These are phyloP conservation scores for Dryas drummondii DNA, from an alignment of 306 rosid genomes.

Conservation along the genomic window DNA sequence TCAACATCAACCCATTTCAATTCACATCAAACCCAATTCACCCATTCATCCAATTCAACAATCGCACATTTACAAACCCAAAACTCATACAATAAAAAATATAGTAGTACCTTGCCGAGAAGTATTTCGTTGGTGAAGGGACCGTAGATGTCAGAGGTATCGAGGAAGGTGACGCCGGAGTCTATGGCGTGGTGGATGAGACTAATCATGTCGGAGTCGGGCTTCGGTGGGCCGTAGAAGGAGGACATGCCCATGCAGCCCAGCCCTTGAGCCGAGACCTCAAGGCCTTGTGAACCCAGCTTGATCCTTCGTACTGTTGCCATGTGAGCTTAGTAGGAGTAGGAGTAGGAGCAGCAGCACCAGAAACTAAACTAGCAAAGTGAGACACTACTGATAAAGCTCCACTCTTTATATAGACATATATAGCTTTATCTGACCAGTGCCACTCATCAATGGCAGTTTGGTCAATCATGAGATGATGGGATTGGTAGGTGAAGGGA, in stretches of 20 bases:
- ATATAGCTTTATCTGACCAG: no score
- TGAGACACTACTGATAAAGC: no score
- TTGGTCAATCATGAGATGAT: no score
- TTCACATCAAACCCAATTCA: background rate
- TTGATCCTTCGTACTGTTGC: slow-evolving; percentile 50
- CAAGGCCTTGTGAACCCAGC: slow-evolving; percentile 60
- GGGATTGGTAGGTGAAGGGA: no score
- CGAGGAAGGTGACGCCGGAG: slow-evolving; percentile 62
- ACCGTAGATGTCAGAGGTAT: slow-evolving; percentile 60
- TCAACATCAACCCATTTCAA: background rate
- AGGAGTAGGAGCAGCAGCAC: background rate
- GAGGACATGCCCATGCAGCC: slow-evolving; percentile 78
- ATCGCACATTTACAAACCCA: background rate
- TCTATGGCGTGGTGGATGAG: slow-evolving; percentile 60
- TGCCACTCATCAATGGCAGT: no score
- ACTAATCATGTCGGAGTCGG: slow-evolving; percentile 61
- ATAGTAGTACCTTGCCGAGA: slow-evolving; percentile 41
- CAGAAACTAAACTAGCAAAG: background rate
- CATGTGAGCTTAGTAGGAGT: slow-evolving; percentile 5
- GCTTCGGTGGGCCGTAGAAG: slow-evolving; percentile 62
- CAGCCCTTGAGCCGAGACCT: slow-evolving; percentile 60
- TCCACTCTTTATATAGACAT: no score
- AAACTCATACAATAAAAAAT: background rate
- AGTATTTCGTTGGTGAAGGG: slow-evolving; percentile 66
- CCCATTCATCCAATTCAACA: background rate